phyloP scores from a whole-genome alignment of 73 alveolate genomes.

The Uronychia setigera region DNA sequence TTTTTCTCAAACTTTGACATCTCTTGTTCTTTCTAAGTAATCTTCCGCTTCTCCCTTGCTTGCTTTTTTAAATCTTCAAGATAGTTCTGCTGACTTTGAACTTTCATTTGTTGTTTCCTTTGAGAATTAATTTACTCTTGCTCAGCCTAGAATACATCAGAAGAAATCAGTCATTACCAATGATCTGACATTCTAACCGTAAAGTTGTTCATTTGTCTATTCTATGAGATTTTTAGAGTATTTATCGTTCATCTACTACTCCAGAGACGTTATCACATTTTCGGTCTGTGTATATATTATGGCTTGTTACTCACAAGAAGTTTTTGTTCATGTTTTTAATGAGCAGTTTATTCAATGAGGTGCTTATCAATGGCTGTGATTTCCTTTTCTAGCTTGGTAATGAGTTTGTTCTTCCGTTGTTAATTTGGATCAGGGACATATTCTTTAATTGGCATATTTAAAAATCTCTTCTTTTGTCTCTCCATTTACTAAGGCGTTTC shows the following conservation, averaged over 20 bases:
- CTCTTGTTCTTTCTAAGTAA: background rate
- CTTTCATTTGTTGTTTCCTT: background rate
- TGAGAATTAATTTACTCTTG: background rate
- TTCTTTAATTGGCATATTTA: background rate
- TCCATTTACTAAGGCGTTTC: background rate
- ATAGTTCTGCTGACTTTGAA: background rate
- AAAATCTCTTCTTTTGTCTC: background rate
- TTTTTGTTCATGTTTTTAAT: too few species aligned
- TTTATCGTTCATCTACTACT: background rate
- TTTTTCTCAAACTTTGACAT: background rate
- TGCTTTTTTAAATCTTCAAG: background rate
- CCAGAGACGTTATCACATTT: background rate
- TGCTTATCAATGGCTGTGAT: constrained; percentile 1
- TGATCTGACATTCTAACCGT: background rate
- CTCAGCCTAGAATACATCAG: background rate
- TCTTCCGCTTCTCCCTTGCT: background rate
- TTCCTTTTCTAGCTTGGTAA: background rate
- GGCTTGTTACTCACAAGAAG: too few species aligned
- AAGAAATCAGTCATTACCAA: background rate
- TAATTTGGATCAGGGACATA: background rate
- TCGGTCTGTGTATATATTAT: too few species aligned
- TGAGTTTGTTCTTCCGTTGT: background rate
- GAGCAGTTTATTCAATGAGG: too few species aligned
- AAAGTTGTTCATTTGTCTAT: background rate
- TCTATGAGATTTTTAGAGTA: background rate